Evolutionary conservation across 2,329 filamentous ascomycete genomes (phyloP), one percentile per base, ranked within the genome.

Genomic region (Phialophora verrucosa): DNA sequence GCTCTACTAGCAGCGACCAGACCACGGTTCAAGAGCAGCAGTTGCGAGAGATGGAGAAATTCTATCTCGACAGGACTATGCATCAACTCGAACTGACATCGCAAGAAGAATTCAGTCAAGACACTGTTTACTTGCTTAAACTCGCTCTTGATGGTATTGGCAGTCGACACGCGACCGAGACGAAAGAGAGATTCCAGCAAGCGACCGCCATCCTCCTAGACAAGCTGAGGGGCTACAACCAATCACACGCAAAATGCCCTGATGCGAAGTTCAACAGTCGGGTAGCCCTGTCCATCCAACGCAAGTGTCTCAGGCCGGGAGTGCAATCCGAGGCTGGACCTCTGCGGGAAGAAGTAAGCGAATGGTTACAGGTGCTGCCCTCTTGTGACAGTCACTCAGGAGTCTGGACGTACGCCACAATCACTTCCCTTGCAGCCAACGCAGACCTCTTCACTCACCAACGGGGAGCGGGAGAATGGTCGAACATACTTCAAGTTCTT

Each of bases 381-480:
- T 64, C 50, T 11, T 38, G 35, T 32, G 17, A 1, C 51, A n/a
- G 4, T 42, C 8, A 55, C 23, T 8, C 51, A 2, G 17, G 7
- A 29, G 14, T 25, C 23, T 59, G 51, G 14, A 61, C 59, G 7
- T 62, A 63, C 23, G 60, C 59, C 8, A 38, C 58, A 27, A 14
- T 66, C 23, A 42, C 35, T 6, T 27, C 44, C 10, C 64, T 69
- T 42, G 53, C 61, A 27, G 44, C 44, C n/a, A 27, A 57, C 7
- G 63, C 65, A 47, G 59, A 70, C 27, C 35, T 59, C 32, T 35
- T 67, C 12, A 49, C 56, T 29, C 53, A 35, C 38, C 61, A 57
- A 27, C 25, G 57, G 12, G 62, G 35, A 8, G 35, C 62, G 2
- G 17, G 29, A n/a, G 62, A 27, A 11, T 64, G 58, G 55, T 38